Evolutionary conservation across 345 rosid genomes (phyloP).

Genomic region (Tarenaya hassleriana): DNA sequence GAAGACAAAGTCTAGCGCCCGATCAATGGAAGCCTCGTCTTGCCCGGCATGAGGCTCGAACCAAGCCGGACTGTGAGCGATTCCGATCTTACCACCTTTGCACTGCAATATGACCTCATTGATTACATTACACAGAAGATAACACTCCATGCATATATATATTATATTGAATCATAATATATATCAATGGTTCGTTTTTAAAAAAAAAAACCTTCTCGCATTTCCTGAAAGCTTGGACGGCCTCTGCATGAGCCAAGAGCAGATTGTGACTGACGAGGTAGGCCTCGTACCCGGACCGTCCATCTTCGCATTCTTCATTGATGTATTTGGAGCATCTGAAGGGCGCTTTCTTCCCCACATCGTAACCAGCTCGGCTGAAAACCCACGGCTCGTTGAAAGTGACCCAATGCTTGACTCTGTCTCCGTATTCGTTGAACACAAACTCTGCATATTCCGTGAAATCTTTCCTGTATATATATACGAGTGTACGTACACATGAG

Average conservation of each 20-base stretch:
- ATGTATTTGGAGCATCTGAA: constrained; percentile 19
- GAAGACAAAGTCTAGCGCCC: constrained; percentile 4
- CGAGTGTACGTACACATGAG: too few species aligned
- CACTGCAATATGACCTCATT: background rate
- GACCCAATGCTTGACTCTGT: constrained; percentile 33
- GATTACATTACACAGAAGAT: background rate
- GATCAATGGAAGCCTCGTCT: background rate
- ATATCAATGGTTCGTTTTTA: too few species aligned
- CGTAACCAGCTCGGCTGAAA: constrained; percentile 13
- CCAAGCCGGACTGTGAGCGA: background rate
- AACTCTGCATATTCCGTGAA: background rate
- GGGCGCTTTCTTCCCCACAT: constrained; percentile 13
- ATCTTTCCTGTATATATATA: background rate
- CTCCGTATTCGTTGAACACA: constrained; percentile 21
- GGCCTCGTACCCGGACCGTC: constrained; percentile 14
- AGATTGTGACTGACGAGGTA: constrained; percentile 3
- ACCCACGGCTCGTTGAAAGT: constrained; percentile 35
- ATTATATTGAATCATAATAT: too few species aligned
- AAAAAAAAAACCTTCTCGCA: constrained; percentile 1
- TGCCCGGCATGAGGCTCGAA: constrained; percentile 7
- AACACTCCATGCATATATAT: too few species aligned
- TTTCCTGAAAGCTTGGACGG: constrained; percentile 3
- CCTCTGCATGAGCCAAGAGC: constrained; percentile 13
- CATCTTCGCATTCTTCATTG: constrained; percentile 10
- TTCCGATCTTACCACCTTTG: constrained; percentile 7